These are phyloP conservation scores for Podaxis sp. DNA, from an alignment of 768 basidiomycete species.

Conservation along the genomic window DNA sequence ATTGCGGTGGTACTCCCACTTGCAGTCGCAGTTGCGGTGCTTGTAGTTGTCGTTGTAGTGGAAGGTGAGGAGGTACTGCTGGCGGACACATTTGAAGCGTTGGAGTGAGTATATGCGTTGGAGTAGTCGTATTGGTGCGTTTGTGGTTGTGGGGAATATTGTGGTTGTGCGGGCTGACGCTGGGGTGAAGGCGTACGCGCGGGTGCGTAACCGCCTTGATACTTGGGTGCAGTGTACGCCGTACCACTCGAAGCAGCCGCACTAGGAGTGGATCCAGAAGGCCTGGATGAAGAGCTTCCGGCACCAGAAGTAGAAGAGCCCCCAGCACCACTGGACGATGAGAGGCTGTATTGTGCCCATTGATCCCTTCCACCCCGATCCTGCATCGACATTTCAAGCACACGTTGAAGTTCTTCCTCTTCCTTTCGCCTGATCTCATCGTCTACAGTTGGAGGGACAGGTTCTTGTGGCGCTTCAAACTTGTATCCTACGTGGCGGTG, in stretches of 20 bases:
- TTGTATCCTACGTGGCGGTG: slow-evolving; percentile 58
- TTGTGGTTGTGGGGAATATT: slow-evolving; percentile 14
- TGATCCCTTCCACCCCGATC: slow-evolving; percentile 80
- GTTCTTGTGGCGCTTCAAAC: slow-evolving; percentile 61
- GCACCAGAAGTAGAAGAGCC: slow-evolving; percentile 14
- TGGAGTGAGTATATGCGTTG: background rate
- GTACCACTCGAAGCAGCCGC: slow-evolving; percentile 20
- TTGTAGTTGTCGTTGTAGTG: slow-evolving; percentile 21
- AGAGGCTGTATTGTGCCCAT: slow-evolving; percentile 45
- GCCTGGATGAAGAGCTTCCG: slow-evolving; percentile 5
- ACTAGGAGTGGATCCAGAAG: slow-evolving; percentile 21
- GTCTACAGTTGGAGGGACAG: slow-evolving; percentile 67
- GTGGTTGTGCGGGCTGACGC: slow-evolving; percentile 22
- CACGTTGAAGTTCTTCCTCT: slow-evolving; percentile 93
- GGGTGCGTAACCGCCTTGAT: slow-evolving; percentile 58
- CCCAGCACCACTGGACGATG: slow-evolving; percentile 35
- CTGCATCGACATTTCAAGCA: slow-evolving; percentile 88
- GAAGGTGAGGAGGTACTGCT: slow-evolving; percentile 16
- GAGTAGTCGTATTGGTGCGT: slow-evolving; percentile 15
- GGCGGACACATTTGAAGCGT: slow-evolving; percentile 7
- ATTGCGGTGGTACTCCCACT: slow-evolving; percentile 27
- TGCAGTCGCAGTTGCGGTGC: slow-evolving; percentile 19
- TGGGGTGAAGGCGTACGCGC: slow-evolving; percentile 47
- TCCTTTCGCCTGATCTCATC: slow-evolving; percentile 82
- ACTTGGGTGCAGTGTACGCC: slow-evolving; percentile 34